These are phyloP conservation scores for Coemansia sp. DNA, from an alignment of 371 early-diverging fungal genomes.

Conservation along the genomic window DNA sequence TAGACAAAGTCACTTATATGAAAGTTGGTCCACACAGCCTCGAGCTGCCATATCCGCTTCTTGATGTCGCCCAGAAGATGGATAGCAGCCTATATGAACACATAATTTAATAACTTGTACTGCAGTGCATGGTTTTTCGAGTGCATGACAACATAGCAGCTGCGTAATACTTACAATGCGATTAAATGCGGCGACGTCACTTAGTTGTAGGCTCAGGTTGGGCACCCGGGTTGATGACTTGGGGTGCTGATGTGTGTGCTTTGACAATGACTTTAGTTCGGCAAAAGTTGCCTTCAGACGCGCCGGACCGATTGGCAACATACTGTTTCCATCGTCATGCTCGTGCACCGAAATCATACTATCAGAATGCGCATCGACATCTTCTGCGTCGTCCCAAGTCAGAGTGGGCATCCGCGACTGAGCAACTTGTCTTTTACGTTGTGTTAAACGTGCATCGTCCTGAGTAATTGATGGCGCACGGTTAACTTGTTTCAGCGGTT, in stretches of 20 bases:
- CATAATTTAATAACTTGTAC: too few species aligned
- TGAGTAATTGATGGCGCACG: not conserved
- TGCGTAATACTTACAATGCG: conserved; percentile 26
- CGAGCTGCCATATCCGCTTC: conserved; percentile 26
- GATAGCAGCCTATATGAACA: conserved; percentile 24
- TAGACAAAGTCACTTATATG: conserved; percentile 35
- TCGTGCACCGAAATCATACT: conserved; percentile 23
- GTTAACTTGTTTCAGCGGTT: not conserved
- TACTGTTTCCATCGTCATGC: not conserved
- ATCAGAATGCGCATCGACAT: conserved; percentile 8
- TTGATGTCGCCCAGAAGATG: conserved; percentile 20
- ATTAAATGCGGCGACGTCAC: conserved; percentile 19
- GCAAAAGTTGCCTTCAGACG: not conserved
- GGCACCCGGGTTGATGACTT: not conserved
- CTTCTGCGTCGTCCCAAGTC: not conserved
- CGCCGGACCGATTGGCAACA: conserved; percentile 25
- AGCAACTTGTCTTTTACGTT: not conserved
- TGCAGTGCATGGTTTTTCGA: too few species aligned
- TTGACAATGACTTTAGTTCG: not conserved
- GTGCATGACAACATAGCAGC: not conserved
- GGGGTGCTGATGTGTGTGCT: conserved; percentile 4
- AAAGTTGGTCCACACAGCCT: conserved; percentile 31
- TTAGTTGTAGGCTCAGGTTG: conserved; percentile 18
- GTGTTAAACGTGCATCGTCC: not conserved
- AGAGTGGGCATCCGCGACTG: not conserved